phyloP scores from a whole-genome alignment of 441 rosid species.

The Gossypium armourianum region DNA sequence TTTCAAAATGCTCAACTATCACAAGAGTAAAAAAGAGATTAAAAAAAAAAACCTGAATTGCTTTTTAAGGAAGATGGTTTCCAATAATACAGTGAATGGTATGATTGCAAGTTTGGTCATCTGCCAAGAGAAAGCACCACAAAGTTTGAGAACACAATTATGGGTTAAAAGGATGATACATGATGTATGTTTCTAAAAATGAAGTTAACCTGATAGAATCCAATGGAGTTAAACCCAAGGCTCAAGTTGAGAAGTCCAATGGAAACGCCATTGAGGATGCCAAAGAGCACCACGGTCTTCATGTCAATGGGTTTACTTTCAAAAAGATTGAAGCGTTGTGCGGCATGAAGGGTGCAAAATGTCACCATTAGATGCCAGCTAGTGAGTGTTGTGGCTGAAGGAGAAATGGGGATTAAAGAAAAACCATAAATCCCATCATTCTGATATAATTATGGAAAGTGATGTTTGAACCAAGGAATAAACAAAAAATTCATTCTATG shows the following conservation, averaged over 20 bases:
- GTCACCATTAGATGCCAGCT: slow-evolving; percentile 97
- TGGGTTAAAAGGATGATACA: background rate
- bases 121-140: slow-evolving; percentile 25
- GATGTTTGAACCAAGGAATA: background rate
- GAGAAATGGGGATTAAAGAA: background rate
- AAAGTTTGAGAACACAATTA: background rate
- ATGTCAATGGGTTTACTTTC: slow-evolving; percentile 71
- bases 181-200: background rate
- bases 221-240: slow-evolving; percentile 90
- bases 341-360: slow-evolving; percentile 74
- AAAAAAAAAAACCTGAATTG: slow-evolving; percentile 61
- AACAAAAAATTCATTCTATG: background rate
- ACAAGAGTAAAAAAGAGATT: background rate
- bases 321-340: slow-evolving; percentile 62
- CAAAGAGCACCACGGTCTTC: slow-evolving; percentile 80
- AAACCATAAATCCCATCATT: background rate
- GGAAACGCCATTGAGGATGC: slow-evolving; percentile 84
- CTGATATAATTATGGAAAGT: background rate
- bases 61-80: slow-evolving; percentile 78
- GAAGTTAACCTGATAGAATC: slow-evolving; percentile 65
- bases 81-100: slow-evolving; percentile 83
- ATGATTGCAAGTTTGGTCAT: slow-evolving; percentile 97
- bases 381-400: slow-evolving; percentile 72
- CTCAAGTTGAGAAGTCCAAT: slow-evolving; percentile 88
- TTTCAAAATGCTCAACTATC: background rate